phyloP scores from a whole-genome alignment of 179 eudicot species.

The Gypsophila paniculata region DNA sequence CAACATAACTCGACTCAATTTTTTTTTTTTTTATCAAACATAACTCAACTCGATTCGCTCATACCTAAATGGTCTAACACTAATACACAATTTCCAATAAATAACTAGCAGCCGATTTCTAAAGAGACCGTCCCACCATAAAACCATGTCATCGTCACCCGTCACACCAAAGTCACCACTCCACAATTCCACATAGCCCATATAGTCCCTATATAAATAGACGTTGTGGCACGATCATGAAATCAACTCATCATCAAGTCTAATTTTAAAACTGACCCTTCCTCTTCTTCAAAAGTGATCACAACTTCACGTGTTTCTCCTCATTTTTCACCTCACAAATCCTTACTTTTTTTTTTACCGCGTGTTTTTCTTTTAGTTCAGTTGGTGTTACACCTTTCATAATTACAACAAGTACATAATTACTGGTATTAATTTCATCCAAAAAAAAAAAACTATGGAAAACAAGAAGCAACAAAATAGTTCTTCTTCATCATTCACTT shows the following conservation, averaged over 20 bases:
- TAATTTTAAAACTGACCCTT: not conserved
- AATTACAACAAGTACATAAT: too few species aligned
- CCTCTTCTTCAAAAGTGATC: not conserved
- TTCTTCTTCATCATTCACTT: constrained; percentile 29
- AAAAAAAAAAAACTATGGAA: constrained; percentile 14
- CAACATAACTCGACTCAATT: not conserved
- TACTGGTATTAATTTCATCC: too few species aligned
- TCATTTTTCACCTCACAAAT: not conserved
- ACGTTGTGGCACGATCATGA: constrained; percentile 7
- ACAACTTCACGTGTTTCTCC: not conserved
- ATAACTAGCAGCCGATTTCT: too few species aligned
- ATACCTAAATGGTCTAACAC: not conserved
- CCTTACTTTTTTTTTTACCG: not conserved
- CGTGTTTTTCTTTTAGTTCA: not conserved
- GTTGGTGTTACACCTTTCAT: not conserved
- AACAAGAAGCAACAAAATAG: constrained; percentile 27
- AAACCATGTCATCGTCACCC: too few species aligned
- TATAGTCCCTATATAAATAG: constrained; percentile 20
- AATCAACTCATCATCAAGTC: not conserved
- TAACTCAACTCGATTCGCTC: not conserved
- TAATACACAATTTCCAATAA: not conserved
- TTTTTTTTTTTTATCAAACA: too few species aligned
- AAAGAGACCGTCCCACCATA: too few species aligned
- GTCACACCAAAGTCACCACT: not conserved
- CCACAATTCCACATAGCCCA: too few species aligned